phyloP scores from a whole-genome alignment of 2,329 filamentous ascomycete genomes.

The Diplocarpon mali region DNA sequence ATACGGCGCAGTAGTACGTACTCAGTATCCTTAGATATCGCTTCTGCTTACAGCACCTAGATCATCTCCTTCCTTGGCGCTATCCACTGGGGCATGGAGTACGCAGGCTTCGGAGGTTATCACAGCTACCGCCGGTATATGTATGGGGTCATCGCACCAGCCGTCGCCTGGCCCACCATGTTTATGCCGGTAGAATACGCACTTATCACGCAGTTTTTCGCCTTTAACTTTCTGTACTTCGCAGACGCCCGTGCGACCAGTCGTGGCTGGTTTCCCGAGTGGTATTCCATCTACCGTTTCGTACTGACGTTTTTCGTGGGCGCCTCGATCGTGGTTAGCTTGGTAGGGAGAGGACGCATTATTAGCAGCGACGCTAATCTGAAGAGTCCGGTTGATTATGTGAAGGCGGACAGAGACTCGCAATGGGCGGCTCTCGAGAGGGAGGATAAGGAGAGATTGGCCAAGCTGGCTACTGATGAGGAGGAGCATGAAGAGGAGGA shows the following conservation, averaged over 20 bases:
- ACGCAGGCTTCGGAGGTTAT: conserved; percentile 53
- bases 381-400: conserved; percentile 21
- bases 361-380: conserved; percentile 22
- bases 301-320: conserved; percentile 86
- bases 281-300: conserved; percentile 87
- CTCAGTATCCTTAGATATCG: neutral
- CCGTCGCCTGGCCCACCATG: conserved; percentile 82
- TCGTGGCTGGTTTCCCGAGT: conserved; percentile 68
- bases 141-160: conserved; percentile 69
- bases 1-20: conserved; percentile 70
- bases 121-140: conserved; percentile 72
- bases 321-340: conserved; percentile 63
- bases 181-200: conserved; percentile 77
- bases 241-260: conserved; percentile 63
- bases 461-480: conserved; percentile 9
- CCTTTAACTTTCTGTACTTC: conserved; percentile 80
- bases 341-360: conserved; percentile 68
- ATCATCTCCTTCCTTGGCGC: conserved; percentile 92
- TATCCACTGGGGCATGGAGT: conserved; percentile 88
- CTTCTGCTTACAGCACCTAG: conserved; percentile 29
- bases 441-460: conserved; percentile 22
- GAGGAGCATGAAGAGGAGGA: conserved; percentile 10
- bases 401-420: conserved; percentile 20
- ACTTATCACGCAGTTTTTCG: conserved; percentile 72
- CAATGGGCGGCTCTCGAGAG: conserved; percentile 24